phyloP scores from a whole-genome alignment of 2,329 filamentous ascomycete species.

The Clarireedia homoeocarpa region DNA sequence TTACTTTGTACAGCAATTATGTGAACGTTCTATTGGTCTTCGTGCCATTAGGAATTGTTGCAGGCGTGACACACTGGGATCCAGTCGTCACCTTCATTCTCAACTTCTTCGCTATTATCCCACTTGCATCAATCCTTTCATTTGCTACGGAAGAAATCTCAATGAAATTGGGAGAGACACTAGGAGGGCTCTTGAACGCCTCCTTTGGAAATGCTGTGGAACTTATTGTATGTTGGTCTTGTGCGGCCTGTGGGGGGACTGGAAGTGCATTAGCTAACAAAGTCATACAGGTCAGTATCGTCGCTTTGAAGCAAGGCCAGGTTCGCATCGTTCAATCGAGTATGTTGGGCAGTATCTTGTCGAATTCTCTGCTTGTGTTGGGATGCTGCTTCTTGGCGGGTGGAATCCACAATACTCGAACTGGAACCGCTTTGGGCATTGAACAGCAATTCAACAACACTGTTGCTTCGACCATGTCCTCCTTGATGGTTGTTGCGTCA shows the following conservation, averaged over 20 bases:
- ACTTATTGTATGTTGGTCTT: constrained; percentile 35
- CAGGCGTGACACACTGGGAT: constrained; percentile 41
- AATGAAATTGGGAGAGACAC: constrained; percentile 49
- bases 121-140: constrained; percentile 42
- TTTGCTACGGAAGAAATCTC: constrained; percentile 27
- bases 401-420: constrained; percentile 47
- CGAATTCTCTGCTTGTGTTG: constrained; percentile 82
- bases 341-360: constrained; percentile 93
- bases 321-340: constrained; percentile 94
- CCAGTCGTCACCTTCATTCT: constrained; percentile 48
- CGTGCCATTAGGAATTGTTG: constrained; percentile 69
- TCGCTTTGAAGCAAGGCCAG: constrained; percentile 76
- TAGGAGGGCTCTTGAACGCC: constrained; percentile 48
- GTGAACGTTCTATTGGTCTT: constrained; percentile 74
- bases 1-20: constrained; percentile 28
- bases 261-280: not conserved
- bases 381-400: constrained; percentile 75
- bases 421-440: constrained; percentile 26
- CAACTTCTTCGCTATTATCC: constrained; percentile 53
- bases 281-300: constrained; percentile 68
- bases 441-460: constrained; percentile 70
- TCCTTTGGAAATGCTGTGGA: constrained; percentile 45
- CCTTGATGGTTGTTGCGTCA: constrained; percentile 64
- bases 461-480: constrained; percentile 70
- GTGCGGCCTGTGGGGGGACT: not conserved